Base-by-base conservation (phyloP, 129 eudicot genomes). In the Logfia minima region DNA sequence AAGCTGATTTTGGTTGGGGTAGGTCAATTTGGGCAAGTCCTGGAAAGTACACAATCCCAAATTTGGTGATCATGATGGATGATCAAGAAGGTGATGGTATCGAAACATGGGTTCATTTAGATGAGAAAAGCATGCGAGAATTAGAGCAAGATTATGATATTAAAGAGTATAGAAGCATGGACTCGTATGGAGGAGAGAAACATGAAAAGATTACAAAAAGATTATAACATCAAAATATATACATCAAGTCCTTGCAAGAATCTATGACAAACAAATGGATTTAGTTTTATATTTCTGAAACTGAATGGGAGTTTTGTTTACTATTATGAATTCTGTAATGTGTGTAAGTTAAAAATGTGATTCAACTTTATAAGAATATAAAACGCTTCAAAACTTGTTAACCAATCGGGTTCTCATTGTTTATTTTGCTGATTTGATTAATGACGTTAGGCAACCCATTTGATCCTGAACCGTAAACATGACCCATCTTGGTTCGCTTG, bases 401-500 rank as follows among this genome's bases (percentile, higher is more conserved):
- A 45, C 52, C 76, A 58, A 55, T 59, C 35, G 83, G 62, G 63
- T 64, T 79, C 67, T 79, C 80, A 31, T 77, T 10, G 66, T 77
- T 56, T 11, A 84, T 51, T 34, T 71, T 75, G 14, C 82, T 91
- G 70, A 80, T 90, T 37, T 78, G 68, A 62, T 68, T 56, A 45
- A 80, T 80, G 37, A 81, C 72, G 48, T 77, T 77, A 9, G 81
- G 79, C 24, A 29, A 66, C 81, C 94, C 89, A 41, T 78, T 85
- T 48, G 52, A 9, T 43, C 71, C 91, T 0, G 63, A 66, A 28
- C 90, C 89, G 75, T 93, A 93, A 9, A 88, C 83, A 26, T 93
- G 98, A 23, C 98, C 98, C 98, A 93, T 93, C 79, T 93, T 93
- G 26, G 95, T 84, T 4, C 96, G 92, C 79, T 93, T 93, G 4